Evolutionary conservation across 129 eudicot genomes (phyloP).

Genomic region (Smallanthus sonchifolius): DNA sequence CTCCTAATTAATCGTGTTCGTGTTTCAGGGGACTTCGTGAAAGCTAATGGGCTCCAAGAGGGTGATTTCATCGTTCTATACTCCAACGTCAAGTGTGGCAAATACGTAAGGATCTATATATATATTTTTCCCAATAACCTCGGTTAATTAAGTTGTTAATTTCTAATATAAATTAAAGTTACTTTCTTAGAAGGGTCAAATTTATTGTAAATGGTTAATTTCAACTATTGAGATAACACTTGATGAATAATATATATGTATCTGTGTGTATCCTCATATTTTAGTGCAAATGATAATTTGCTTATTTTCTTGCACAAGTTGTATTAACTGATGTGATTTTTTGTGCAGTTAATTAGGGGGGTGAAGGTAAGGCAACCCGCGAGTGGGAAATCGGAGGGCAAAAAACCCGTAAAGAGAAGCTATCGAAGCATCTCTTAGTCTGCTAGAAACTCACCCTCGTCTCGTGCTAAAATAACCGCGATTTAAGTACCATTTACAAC

Average conservation of each 20-base stretch:
- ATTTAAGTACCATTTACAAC: constrained; percentile 14
- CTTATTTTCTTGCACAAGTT: not conserved
- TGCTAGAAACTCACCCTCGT: not conserved
- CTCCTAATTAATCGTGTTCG: not conserved
- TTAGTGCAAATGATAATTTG: not conserved
- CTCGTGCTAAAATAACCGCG: not conserved
- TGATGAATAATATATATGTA: too few relatives aligned
- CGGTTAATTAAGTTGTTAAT: too few relatives aligned
- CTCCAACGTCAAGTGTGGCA: constrained; percentile 84
- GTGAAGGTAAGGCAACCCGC: constrained; percentile 82
- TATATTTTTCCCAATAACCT: too few relatives aligned
- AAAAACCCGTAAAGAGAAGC: constrained; percentile 57
- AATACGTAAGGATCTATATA: constrained; percentile 58
- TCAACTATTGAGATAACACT: too few relatives aligned
- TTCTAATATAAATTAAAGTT: too few relatives aligned
- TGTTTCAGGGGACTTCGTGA: constrained; percentile 73
- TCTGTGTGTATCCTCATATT: not conserved
- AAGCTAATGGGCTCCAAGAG: constrained; percentile 87
- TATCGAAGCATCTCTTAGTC: constrained; percentile 35
- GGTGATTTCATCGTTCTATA: constrained; percentile 93
- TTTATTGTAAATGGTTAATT: too few relatives aligned
- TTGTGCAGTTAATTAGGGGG: constrained; percentile 80
- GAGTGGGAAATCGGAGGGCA: constrained; percentile 46
- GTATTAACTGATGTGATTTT: not conserved
- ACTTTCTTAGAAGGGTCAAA: too few relatives aligned